These are phyloP conservation scores for Solioccasus polychromus DNA, from an alignment of 768 basidiomycete species.

Conservation along the genomic window DNA sequence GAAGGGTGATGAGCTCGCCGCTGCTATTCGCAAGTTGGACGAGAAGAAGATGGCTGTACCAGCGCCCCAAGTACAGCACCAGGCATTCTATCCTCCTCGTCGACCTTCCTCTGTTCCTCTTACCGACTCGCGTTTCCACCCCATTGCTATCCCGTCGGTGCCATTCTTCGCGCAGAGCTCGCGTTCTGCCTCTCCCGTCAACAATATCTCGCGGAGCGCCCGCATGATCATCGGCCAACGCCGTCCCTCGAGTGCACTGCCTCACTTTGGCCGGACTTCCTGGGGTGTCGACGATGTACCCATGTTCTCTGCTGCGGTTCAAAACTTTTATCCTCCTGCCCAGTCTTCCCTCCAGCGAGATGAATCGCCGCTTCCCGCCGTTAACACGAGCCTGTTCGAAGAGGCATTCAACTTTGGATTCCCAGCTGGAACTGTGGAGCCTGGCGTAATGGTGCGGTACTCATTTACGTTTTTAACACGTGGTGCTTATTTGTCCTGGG, in stretches of 20 bases:
- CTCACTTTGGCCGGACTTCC: slow-evolving; percentile 29
- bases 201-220: slow-evolving; percentile 42
- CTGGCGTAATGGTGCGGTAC: slow-evolving; percentile 12
- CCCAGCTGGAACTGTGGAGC: slow-evolving; percentile 11
- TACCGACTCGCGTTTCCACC: slow-evolving; percentile 38
- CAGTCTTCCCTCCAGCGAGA: slow-evolving; percentile 39
- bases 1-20: slow-evolving; percentile 66
- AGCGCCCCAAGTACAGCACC: slow-evolving; percentile 4
- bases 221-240: slow-evolving; percentile 43
- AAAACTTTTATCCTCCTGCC: slow-evolving; percentile 10
- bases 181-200: slow-evolving; percentile 43
- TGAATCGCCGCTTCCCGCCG: slow-evolving; percentile 47
- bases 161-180: slow-evolving; percentile 41
- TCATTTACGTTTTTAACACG: rapidly evolving
- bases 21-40: slow-evolving; percentile 56
- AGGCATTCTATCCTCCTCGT: slow-evolving; percentile 39
- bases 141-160: slow-evolving; percentile 43
- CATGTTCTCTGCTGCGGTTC: slow-evolving; percentile 8
- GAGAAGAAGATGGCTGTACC: slow-evolving; percentile 2
- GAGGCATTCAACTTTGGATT: slow-evolving; percentile 35
- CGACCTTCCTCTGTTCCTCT: slow-evolving; percentile 65
- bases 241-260: slow-evolving; percentile 49
- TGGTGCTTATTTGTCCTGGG: neutral
- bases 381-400: slow-evolving; percentile 48
- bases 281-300: slow-evolving; percentile 29